Evolutionary conservation across 306 rosid species (phyloP), one percentile per base, ranked within the genome.

Genomic region (Prosopis cineraria): DNA sequence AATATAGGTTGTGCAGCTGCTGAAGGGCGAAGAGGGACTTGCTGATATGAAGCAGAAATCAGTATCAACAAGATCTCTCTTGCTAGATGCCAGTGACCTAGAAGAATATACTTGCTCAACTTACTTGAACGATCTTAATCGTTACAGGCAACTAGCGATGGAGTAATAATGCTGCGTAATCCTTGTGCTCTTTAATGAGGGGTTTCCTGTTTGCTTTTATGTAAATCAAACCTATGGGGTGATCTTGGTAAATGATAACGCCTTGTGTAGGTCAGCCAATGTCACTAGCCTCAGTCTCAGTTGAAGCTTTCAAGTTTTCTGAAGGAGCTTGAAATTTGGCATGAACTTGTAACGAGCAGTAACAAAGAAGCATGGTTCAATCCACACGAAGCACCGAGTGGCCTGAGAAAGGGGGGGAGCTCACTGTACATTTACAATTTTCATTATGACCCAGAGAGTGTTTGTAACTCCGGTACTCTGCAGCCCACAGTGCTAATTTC

Each of bases 21-120:
- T 96, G 1, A 88, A 86, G 82, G 98, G 91, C 36, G 96, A 91
- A 45, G 90, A 74, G 29, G 77, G 65, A 71, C 34, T 34, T 10
- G 3, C 71, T 4, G 96, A 93, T 19, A 53, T 74, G 45, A 88
- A 79, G 40, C 85, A 79, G 8, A 88, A 65, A 44, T 58, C 77
- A 20, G 4, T 27, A 20, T 47, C 80, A 3, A 73, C 78, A 47
- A 84, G 83, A 73, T 90, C 93, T 0, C 84, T 76, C 14, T 22
- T 86, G 79, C 59, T 90, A 58, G 96, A 91, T 74, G 91, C 91
- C 24, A 86, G 92, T 79, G 98, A 96, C 78, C 77, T 90, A 34
- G 98, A 96, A 72, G 98, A 91, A 70, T 96, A 96, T 67, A 87
- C 97, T n/a, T 87, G 94, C 76, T 85, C 97, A 2, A 93, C 67